phyloP scores from a whole-genome alignment of 2,329 filamentous ascomycete species.

The Alternaria arbusti region DNA sequence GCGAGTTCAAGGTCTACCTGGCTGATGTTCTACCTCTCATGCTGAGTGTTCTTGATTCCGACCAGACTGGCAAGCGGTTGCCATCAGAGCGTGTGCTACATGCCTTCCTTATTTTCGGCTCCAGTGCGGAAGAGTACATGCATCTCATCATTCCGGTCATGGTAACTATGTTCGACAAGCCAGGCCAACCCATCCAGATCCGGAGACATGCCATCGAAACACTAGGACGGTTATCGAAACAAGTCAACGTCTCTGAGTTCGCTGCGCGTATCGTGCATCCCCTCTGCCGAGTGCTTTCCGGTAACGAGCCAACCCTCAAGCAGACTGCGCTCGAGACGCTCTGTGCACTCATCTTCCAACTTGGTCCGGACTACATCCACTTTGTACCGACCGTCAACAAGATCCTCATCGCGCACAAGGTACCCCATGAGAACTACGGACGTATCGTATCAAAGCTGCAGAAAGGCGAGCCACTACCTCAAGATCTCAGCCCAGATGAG shows the following conservation, averaged over 20 bases:
- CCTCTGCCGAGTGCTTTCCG: constrained; percentile 79
- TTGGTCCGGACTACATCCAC: constrained; percentile 93
- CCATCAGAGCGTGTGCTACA: constrained; percentile 92
- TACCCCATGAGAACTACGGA: constrained; percentile 90
- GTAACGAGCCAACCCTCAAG: constrained; percentile 74
- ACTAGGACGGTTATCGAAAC: constrained; percentile 88
- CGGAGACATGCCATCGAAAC: constrained; percentile 92
- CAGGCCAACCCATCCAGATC: constrained; percentile 78
- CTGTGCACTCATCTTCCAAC: constrained; percentile 92
- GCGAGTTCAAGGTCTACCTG: constrained; percentile 97
- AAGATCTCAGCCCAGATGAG: constrained; percentile 88
- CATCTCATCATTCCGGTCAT: constrained; percentile 97
- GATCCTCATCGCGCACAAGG: constrained; percentile 75
- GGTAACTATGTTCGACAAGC: constrained; percentile 90
- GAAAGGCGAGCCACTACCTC: constrained; percentile 92
- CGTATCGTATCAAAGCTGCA: constrained; percentile 90
- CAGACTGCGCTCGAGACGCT: constrained; percentile 89
- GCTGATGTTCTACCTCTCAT: constrained; percentile 89
- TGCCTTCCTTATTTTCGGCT: constrained; percentile 93
- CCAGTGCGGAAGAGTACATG: constrained; percentile 98
- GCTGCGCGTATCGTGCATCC: constrained; percentile 96
- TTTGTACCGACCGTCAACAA: constrained; percentile 96
- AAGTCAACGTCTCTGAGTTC: constrained; percentile 97
- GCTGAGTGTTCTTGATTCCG: constrained; percentile 91
- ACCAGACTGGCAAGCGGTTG: constrained; percentile 74